Conservation (phyloP, 163 green algal species). For the Scenedesmus sp. region DNA sequence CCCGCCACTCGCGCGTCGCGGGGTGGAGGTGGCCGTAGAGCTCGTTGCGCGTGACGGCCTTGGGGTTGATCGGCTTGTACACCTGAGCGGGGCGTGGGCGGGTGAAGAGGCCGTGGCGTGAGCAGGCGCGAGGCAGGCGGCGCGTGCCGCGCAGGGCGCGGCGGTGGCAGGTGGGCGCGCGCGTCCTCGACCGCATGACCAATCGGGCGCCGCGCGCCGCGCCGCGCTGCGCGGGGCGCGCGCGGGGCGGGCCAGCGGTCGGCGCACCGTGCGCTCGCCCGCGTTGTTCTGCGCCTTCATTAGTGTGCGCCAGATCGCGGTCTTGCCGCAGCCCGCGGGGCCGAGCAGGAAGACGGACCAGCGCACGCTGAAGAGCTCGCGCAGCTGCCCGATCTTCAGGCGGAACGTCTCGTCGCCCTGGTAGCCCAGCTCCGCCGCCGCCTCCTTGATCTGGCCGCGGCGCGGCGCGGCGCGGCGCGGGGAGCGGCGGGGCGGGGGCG, state of each 20-base stretch:
- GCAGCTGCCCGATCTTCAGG: slow-evolving; percentile 91
- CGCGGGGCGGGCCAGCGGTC: neutral
- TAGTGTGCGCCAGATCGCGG: slow-evolving; percentile 91
- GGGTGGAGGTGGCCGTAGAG: slow-evolving; percentile 95
- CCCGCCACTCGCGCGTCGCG: slow-evolving; percentile 93
- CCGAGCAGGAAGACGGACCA: slow-evolving; percentile 97
- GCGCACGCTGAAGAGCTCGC: slow-evolving; percentile 92
- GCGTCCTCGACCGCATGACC: too few species aligned
- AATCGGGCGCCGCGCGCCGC: too few species aligned
- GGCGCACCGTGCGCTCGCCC: slow-evolving; percentile 82
- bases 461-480: too few species aligned
- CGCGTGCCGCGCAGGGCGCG: too few species aligned
- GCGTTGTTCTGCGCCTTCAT: slow-evolving; percentile 83
- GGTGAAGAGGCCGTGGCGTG: too few species aligned
- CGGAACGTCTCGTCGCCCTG: slow-evolving; percentile 90
- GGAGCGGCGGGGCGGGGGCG: too few species aligned
- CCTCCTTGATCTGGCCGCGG: slow-evolving; percentile 83
- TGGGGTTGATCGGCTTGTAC: slow-evolving; percentile 91
- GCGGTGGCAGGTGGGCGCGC: too few species aligned
- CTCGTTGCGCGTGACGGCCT: slow-evolving; percentile 94
- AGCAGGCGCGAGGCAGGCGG: too few species aligned
- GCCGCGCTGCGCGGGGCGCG: too few species aligned
- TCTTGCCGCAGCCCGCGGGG: slow-evolving; percentile 90
- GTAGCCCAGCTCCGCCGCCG: slow-evolving; percentile 83
- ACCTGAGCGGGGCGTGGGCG: slow-evolving; percentile 48